Evolutionary conservation across 805 yeast genomes (phyloP).

Genomic region (Yarrowia yakushimensis): DNA sequence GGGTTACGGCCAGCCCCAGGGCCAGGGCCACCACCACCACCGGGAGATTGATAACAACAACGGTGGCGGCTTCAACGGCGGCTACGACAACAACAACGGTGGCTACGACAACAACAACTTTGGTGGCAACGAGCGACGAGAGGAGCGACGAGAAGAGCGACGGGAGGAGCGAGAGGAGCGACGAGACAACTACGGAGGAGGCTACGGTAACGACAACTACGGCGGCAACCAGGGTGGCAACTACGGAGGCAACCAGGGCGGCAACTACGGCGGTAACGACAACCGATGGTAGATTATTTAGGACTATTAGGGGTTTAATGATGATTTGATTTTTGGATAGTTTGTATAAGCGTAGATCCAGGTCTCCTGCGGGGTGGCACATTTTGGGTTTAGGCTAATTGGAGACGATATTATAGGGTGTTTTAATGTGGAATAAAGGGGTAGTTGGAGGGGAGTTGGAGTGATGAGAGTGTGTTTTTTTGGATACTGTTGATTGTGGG

Average conservation of each 20-base stretch:
- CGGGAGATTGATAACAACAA: no score
- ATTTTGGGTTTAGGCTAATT: neutral
- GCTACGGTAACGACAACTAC: neutral
- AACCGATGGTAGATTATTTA: neutral
- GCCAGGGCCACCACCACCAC: neutral
- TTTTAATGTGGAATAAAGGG: no score
- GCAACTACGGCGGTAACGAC: neutral
- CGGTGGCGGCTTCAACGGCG: conserved; percentile 9
- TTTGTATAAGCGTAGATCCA: neutral
- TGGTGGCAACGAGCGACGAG: neutral
- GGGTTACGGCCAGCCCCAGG: conserved; percentile 14
- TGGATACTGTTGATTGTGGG: neutral
- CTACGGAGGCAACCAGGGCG: no score
- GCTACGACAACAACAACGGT: neutral
- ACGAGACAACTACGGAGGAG: conserved; percentile 5
- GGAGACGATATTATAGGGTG: neutral
- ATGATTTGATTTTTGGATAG: neutral
- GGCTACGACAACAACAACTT: neutral
- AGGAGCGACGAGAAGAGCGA: neutral
- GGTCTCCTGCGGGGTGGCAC: neutral
- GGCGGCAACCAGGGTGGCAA: conserved; percentile 10
- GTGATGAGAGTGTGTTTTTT: neutral
- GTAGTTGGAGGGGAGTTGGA: no score
- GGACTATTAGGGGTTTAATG: neutral
- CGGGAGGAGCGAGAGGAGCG: neutral